These are phyloP conservation scores for Coemansia sp. DNA, from an alignment of 192 early-diverging fungal species.

Conservation along the genomic window DNA sequence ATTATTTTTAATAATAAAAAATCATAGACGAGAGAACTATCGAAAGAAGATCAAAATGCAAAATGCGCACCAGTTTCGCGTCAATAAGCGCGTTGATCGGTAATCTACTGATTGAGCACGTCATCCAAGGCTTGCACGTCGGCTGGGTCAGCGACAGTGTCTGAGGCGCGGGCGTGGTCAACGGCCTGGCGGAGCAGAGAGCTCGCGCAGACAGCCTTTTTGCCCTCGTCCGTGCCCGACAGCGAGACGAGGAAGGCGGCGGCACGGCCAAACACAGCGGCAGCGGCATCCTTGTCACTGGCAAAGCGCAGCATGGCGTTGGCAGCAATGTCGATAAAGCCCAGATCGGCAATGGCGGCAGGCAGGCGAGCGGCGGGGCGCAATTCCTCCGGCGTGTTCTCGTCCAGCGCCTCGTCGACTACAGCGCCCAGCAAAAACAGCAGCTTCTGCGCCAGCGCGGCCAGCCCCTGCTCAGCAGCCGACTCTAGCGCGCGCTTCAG, in stretches of 20 bases:
- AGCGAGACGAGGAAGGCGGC: constrained; percentile 26
- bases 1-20: constrained; percentile 7
- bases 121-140: constrained; percentile 13
- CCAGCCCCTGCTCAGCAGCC: background rate
- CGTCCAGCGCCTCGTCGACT: constrained; percentile 60
- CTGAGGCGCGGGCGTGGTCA: constrained; percentile 10
- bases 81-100: background rate
- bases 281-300: constrained; percentile 41
- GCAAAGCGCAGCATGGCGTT: constrained; percentile 50
- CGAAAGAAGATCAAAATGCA: background rate
- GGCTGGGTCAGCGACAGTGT: background rate
- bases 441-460: constrained; percentile 41
- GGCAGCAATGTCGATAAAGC: constrained; percentile 54
- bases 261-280: constrained; percentile 34
- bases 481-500: constrained; percentile 54
- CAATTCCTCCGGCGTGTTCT: constrained; percentile 34
- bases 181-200: constrained; percentile 8
- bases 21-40: background rate
- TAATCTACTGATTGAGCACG: background rate
- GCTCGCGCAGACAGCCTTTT: constrained; percentile 13
- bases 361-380: constrained; percentile 43
- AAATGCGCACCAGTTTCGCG: constrained; percentile 7
- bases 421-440: constrained; percentile 69
- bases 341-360: constrained; percentile 49
- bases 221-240: constrained; percentile 26